These are phyloP conservation scores for Peronospora belbahrii DNA, from an alignment of 352 stramenopile genomes.

Conservation along the genomic window DNA sequence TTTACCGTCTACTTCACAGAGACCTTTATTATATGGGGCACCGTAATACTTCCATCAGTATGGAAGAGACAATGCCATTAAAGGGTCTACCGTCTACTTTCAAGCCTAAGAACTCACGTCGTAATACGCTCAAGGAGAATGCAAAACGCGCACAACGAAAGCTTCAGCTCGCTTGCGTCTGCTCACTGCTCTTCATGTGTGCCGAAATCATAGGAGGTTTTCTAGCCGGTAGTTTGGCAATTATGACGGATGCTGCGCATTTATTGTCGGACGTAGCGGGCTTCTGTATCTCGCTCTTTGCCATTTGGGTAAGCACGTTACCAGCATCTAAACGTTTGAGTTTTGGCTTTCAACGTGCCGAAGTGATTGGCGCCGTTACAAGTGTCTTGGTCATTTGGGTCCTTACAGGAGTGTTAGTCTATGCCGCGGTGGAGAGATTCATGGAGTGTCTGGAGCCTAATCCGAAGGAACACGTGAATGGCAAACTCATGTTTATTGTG, in stretches of 20 bases:
- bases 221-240: conserved; percentile 88
- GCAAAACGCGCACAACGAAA: conserved; percentile 56
- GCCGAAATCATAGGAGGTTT: conserved; percentile 93
- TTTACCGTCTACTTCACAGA: neutral
- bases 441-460: conserved; percentile 68
- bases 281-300: conserved; percentile 73
- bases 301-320: conserved; percentile 58
- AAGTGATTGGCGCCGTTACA: conserved; percentile 92
- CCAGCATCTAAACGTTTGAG: conserved; percentile 76
- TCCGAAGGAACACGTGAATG: conserved; percentile 86
- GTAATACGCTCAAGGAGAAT: conserved; percentile 44
- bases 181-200: conserved; percentile 90
- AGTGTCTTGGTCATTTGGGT: conserved; percentile 91
- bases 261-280: conserved; percentile 64
- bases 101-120: conserved; percentile 24
- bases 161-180: conserved; percentile 56
- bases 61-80: conserved; percentile 51
- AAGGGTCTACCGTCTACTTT: conserved; percentile 21
- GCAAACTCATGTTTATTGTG: conserved; percentile 95
- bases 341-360: conserved; percentile 92
- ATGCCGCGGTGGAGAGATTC: conserved; percentile 88
- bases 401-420: conserved; percentile 90
- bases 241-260: conserved; percentile 87
- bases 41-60: conserved; percentile 38
- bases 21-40: conserved; percentile 6